Evolutionary conservation across 768 basidiomycete species (phyloP).

Genomic region (Trametes elegans): DNA sequence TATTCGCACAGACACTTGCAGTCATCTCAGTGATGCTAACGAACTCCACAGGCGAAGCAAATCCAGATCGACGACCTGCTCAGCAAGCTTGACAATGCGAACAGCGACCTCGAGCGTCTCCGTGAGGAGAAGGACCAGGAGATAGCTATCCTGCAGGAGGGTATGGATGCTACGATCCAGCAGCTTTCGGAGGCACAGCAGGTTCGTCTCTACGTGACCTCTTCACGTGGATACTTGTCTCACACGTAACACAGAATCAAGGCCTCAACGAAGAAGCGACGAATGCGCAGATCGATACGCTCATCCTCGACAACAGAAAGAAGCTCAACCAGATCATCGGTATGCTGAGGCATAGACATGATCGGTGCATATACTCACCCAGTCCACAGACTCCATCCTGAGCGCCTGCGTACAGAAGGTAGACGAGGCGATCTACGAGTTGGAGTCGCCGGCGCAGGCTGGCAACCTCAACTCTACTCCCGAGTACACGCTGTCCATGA

Average conservation of each 20-base stretch:
- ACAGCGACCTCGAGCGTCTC: constrained; percentile 73
- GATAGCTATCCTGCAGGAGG: constrained; percentile 91
- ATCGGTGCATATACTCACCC: neutral
- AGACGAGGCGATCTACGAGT: constrained; percentile 95
- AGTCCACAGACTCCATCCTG: constrained; percentile 82
- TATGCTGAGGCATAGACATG: constrained; percentile 32
- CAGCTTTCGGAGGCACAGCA: constrained; percentile 85
- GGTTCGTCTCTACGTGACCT: constrained; percentile 38
- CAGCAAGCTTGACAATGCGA: constrained; percentile 70
- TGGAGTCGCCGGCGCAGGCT: constrained; percentile 92
- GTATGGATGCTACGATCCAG: constrained; percentile 89
- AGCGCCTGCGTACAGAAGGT: constrained; percentile 97
- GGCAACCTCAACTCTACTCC: constrained; percentile 98
- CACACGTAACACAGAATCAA: neutral
- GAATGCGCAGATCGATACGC: constrained; percentile 94
- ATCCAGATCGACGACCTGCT: constrained; percentile 93
- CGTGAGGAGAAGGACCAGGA: constrained; percentile 98
- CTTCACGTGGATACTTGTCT: neutral
- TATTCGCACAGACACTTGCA: constrained; percentile 36
- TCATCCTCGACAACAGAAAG: constrained; percentile 96
- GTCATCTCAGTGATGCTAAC: constrained; percentile 1
- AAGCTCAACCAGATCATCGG: constrained; percentile 97
- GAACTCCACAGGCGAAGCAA: constrained; percentile 75
- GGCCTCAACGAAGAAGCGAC: constrained; percentile 73
- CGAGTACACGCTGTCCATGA: constrained; percentile 97